phyloP scores from a whole-genome alignment of 805 yeast species.

The Diddensiella transvaalensis region DNA sequence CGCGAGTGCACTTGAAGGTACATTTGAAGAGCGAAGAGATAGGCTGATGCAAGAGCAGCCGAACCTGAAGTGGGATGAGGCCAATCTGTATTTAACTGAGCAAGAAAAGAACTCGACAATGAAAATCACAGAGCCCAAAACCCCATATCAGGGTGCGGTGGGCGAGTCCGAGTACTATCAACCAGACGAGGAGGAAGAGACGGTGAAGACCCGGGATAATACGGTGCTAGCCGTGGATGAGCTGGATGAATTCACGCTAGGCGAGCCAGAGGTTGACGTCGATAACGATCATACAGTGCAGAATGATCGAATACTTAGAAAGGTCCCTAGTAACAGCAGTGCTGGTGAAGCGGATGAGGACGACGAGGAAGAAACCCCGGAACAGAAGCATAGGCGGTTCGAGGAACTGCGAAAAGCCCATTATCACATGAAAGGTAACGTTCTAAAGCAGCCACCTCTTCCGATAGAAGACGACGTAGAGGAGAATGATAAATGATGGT shows the following conservation, averaged over 20 bases:
- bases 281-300: slow-evolving; percentile 21
- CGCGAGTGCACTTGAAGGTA: slow-evolving; percentile 10
- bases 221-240: slow-evolving; percentile 25
- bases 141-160: slow-evolving; percentile 90
- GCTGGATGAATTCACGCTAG: slow-evolving; percentile 30
- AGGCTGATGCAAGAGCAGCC: neutral
- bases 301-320: slow-evolving; percentile 26
- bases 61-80: slow-evolving; percentile 80
- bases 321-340: slow-evolving; percentile 20
- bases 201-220: slow-evolving; percentile 44
- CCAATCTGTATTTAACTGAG: slow-evolving; percentile 69
- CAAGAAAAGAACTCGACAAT: slow-evolving; percentile 68
- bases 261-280: slow-evolving; percentile 29
- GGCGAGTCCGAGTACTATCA: slow-evolving; percentile 69
- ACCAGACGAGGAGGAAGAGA: slow-evolving; percentile 64
- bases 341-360: slow-evolving; percentile 34
- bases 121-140: slow-evolving; percentile 92
- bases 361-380: slow-evolving; percentile 45
- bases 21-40: slow-evolving; percentile 9
- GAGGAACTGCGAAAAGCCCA: slow-evolving; percentile 79
- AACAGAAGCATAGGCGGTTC: slow-evolving; percentile 61
- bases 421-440: slow-evolving; percentile 49
- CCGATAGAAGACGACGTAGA: slow-evolving; percentile 30
- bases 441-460: slow-evolving; percentile 26
- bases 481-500: slow-evolving; percentile 10